Evolutionary conservation across 192 early-diverging fungal genomes (phyloP).

Genomic region (Linnemannia exigua): DNA sequence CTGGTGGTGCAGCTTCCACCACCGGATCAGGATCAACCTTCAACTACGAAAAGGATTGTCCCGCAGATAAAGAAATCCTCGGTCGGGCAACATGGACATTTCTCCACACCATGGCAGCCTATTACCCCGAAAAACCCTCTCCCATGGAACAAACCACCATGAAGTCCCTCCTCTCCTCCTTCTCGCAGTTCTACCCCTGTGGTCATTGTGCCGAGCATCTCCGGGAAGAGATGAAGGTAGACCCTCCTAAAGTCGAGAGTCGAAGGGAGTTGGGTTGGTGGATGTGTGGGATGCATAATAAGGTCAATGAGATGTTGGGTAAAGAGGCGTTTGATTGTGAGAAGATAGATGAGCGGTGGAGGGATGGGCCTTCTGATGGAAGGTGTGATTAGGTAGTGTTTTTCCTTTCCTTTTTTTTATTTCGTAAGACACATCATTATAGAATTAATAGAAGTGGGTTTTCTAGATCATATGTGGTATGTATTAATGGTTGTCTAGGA

Average conservation of each 20-base stretch:
- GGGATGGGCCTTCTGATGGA: conserved; percentile 81
- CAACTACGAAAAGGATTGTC: conserved; percentile 71
- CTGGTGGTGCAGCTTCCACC: neutral
- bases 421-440: neutral
- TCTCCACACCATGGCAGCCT: conserved; percentile 96
- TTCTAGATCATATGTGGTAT: neutral
- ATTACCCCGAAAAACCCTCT: conserved; percentile 90
- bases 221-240: conserved; percentile 76
- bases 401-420: neutral
- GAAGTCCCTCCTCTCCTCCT: conserved; percentile 77
- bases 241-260: conserved; percentile 84
- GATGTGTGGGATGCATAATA: conserved; percentile 96
- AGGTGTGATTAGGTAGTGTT: conserved; percentile 65
- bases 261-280: conserved; percentile 81
- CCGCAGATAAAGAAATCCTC: conserved; percentile 85
- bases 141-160: conserved; percentile 80
- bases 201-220: conserved; percentile 90
- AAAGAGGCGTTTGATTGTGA: conserved; percentile 95
- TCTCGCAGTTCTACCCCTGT: conserved; percentile 95
- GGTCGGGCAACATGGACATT: conserved; percentile 97
- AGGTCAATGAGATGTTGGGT: conserved; percentile 91
- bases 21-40: conserved; percentile 20
- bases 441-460: neutral
- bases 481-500: neutral
- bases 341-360: conserved; percentile 96